phyloP scores from a whole-genome alignment of 495 filamentous ascomycete genomes.

The Penicillium dipodomyicola region DNA sequence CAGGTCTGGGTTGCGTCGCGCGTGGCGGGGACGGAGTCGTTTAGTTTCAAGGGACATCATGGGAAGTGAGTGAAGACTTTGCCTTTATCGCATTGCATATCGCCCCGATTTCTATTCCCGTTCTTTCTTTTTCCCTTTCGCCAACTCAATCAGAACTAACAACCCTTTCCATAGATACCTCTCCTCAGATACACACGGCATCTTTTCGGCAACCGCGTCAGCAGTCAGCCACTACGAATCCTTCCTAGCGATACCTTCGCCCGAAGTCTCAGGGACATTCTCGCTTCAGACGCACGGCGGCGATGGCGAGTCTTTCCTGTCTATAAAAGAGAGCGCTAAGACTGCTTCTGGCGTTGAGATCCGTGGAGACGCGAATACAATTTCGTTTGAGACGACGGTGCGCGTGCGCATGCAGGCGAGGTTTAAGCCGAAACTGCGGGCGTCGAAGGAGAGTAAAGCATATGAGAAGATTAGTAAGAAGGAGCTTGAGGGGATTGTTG shows the following conservation, averaged over 20 bases:
- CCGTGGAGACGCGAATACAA: slow-evolving; percentile 70
- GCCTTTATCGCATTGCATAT: neutral
- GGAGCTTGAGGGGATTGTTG: slow-evolving; percentile 81
- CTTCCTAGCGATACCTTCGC: slow-evolving; percentile 64
- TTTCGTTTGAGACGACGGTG: slow-evolving; percentile 72
- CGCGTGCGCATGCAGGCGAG: slow-evolving; percentile 91
- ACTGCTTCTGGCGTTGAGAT: slow-evolving; percentile 54
- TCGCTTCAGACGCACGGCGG: slow-evolving; percentile 62
- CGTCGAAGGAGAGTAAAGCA: slow-evolving; percentile 74
- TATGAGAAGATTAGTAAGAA: slow-evolving; percentile 80
- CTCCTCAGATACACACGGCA: slow-evolving; percentile 76
- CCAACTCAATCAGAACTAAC: neutral
- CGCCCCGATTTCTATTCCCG: neutral
- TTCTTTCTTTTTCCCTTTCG: neutral
- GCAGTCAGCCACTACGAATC: slow-evolving; percentile 81
- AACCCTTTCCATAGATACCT: slow-evolving; percentile 55
- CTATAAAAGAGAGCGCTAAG: slow-evolving; percentile 44
- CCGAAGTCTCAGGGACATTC: slow-evolving; percentile 63
- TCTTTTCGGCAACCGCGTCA: slow-evolving; percentile 70
- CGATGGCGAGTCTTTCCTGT: slow-evolving; percentile 51
- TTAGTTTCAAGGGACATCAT: slow-evolving; percentile 84
- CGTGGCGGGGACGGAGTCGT: slow-evolving; percentile 75
- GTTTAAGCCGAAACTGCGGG: slow-evolving; percentile 81
- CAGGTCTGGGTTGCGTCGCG: slow-evolving; percentile 92
- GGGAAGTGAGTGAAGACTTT: slow-evolving; percentile 58